Conservation (phyloP, 148 eudicot genomes). For the Agrostemma githago region DNA sequence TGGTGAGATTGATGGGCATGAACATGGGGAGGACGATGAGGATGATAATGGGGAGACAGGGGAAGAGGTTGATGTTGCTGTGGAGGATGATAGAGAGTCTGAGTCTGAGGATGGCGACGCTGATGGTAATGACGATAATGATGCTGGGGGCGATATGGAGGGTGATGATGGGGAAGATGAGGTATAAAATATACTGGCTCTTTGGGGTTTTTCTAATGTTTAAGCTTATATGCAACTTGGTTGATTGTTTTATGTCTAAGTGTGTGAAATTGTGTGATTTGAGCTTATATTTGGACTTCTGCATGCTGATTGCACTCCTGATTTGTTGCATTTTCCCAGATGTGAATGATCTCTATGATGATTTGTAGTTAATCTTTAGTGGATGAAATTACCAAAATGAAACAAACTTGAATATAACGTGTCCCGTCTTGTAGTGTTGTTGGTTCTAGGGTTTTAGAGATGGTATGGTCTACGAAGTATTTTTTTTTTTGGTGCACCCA, state of each 20-base stretch:
- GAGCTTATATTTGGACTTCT: not conserved
- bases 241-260: not conserved
- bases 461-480: not conserved
- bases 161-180: slow-evolving; percentile 43
- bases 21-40: slow-evolving; percentile 76
- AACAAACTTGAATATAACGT: not conserved
- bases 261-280: slow-evolving; percentile 1
- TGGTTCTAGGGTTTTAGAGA: not conserved
- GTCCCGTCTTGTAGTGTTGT: not conserved
- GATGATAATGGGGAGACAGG: slow-evolving; percentile 80
- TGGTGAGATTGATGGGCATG: slow-evolving; percentile 85
- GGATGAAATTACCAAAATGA: not conserved
- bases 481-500: no score
- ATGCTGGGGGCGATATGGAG: slow-evolving; percentile 42
- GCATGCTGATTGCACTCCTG: not conserved
- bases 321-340: not conserved
- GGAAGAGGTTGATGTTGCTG: slow-evolving; percentile 52
- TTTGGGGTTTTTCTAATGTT: not conserved
- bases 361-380: not conserved
- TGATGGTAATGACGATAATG: slow-evolving; percentile 46
- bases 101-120: slow-evolving; percentile 35
- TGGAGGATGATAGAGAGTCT: slow-evolving; percentile 45
- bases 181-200: slow-evolving; percentile 23
- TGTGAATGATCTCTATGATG: not conserved
- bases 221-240: not conserved